Evolutionary conservation across 2,329 filamentous ascomycete species (phyloP), one percentile per base, ranked within the genome.

Genomic region (Fusarium sp.): DNA sequence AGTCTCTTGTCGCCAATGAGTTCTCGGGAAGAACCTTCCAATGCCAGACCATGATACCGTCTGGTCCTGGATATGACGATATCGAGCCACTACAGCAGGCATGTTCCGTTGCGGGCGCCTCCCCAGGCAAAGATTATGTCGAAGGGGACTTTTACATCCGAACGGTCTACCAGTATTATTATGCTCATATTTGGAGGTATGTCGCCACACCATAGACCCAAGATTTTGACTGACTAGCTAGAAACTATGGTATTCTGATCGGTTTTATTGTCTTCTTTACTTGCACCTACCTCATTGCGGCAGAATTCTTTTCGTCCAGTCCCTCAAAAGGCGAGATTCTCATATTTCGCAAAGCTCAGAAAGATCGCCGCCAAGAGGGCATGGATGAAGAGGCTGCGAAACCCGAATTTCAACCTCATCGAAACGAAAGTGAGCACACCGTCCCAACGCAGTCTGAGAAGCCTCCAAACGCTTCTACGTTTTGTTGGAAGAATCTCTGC

Each of bases 401-500:
- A 5, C 4, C 50, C n/a, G 13, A 28, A 3, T 5, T 34, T 0
- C 21, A 38, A 7, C 3, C 17, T 4, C 28, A 39, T 5, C 6
- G 38, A 49, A 10, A 9, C 5, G 10, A 55, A 6, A 33, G 36
- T 8, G 33, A 33, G 1, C 33, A 21, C 3, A 15, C 15, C 0
- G 15, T 7, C 3, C 2, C n/a, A 1, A 4, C n/a, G 2, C 14
- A 31, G 1, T 40, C 49, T 24, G 57, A 60, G 7, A 54, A 55
- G 8, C 39, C 5, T 22, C 3, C 7, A 4, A 59, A 26, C 2
- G 21, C 54, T 1, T 69, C 70, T 1, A 62, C 92, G 42, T 92
- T 92, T 79, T 88, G 89, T 67, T 93, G 91, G 91, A 83, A 86
- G 57, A 83, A 91, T 69, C 87, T 92, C 6, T 90, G 88, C 77